Percentiles rank a stretch among this genome's conserved stretches.
Conservation (phyloP, 305 asterid species). For the Rubia tinctorum region DNA sequence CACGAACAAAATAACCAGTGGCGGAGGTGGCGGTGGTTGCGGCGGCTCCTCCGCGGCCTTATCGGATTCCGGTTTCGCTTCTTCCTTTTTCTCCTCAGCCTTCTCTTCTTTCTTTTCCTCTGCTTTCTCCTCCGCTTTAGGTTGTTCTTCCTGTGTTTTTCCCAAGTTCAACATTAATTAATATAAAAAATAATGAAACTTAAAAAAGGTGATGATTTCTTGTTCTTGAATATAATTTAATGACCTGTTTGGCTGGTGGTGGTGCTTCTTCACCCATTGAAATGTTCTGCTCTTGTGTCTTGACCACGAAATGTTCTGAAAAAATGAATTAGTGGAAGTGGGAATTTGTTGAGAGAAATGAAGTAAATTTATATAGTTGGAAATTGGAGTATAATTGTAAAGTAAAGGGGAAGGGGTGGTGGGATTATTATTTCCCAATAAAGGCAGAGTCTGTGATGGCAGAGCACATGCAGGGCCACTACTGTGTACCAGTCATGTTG, state of each 20-base stretch:
- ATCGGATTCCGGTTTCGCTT: conserved; percentile 29
- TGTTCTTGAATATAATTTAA: not conserved
- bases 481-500: conserved; percentile 12
- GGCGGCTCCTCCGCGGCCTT: conserved; percentile 31
- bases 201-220: not conserved
- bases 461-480: conserved; percentile 77
- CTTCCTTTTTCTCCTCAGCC: conserved; percentile 39
- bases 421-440: conserved; percentile 46
- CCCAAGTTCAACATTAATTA: not conserved
- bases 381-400: not conserved
- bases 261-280: conserved; percentile 70
- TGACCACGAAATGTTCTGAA: not conserved
- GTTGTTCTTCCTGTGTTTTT: conserved; percentile 30
- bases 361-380: not conserved
- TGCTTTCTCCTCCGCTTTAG: conserved; percentile 23
- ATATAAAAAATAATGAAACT: not conserved
- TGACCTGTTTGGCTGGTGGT: conserved; percentile 41
- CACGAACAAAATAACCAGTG: conserved; percentile 62
- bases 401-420: conserved; percentile 41
- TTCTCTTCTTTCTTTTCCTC: conserved; percentile 27
- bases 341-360: not conserved
- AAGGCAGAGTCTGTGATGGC: conserved; percentile 54
- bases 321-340: not conserved
- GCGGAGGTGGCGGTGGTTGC: conserved; percentile 41
- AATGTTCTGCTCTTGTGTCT: not conserved